Percentiles rank a stretch among this genome's conserved stretches.
Evolutionary conservation across 2,329 filamentous ascomycete genomes (phyloP).

Genomic region (Fusarium robinianum): DNA sequence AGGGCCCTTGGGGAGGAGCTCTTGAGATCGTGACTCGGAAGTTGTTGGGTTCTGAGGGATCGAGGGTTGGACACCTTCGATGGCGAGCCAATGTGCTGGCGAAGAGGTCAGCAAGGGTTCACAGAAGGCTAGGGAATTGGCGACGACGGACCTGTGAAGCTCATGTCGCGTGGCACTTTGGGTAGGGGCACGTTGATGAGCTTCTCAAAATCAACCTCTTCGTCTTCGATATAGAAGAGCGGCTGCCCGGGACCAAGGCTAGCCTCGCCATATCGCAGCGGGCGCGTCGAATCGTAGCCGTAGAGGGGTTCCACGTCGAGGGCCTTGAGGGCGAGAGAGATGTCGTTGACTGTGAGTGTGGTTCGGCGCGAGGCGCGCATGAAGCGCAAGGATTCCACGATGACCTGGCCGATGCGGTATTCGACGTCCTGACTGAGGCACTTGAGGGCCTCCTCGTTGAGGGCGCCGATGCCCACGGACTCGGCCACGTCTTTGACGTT

Average conservation of each 20-base stretch:
- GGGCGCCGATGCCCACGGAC: conserved; percentile 82
- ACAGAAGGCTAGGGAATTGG: neutral
- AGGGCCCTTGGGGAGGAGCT: conserved; percentile 86
- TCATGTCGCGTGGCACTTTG: conserved; percentile 91
- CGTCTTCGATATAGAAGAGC: conserved; percentile 95
- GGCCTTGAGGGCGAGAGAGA: conserved; percentile 81
- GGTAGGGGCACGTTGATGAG: conserved; percentile 94
- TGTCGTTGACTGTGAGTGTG: conserved; percentile 84
- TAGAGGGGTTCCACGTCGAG: conserved; percentile 95
- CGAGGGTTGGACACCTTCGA: conserved; percentile 94
- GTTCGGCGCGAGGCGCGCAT: conserved; percentile 93
- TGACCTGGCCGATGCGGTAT: conserved; percentile 89
- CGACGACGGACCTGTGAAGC: conserved; percentile 73
- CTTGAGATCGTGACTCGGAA: conserved; percentile 79
- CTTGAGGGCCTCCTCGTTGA: conserved; percentile 85
- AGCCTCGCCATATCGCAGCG: conserved; percentile 89
- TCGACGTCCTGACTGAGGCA: conserved; percentile 92
- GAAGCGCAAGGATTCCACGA: conserved; percentile 92
- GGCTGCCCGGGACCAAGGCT: conserved; percentile 92
- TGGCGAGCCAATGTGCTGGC: conserved; percentile 91
- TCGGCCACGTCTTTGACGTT: conserved; percentile 96
- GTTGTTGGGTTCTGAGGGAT: conserved; percentile 96
- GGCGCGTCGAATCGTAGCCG: conserved; percentile 90
- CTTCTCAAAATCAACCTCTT: conserved; percentile 99
- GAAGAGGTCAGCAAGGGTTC: conserved; percentile 19